phyloP scores from a whole-genome alignment of 2,329 filamentous ascomycete genomes.

The Botryosphaeria dothidea region DNA sequence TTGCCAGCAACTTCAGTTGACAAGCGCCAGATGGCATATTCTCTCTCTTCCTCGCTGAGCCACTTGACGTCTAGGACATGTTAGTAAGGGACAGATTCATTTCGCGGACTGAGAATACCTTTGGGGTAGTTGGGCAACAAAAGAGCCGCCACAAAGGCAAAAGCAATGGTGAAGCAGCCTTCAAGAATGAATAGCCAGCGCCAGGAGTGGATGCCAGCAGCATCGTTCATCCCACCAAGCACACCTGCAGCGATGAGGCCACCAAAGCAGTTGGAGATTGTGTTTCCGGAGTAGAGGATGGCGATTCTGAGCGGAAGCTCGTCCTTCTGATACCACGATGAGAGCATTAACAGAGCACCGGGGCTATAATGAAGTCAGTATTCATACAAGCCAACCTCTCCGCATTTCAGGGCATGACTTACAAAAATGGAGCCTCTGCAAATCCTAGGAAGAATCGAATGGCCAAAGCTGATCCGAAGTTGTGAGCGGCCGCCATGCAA shows the following conservation, averaged over 20 bases:
- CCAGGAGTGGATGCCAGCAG: constrained; percentile 36
- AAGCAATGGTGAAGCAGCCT: constrained; percentile 36
- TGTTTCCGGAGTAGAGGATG: constrained; percentile 53
- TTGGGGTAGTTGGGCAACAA: constrained; percentile 40
- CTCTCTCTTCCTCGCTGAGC: constrained; percentile 31
- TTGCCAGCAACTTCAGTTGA: constrained; percentile 61
- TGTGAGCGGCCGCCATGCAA: constrained; percentile 8
- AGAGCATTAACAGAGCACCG: constrained; percentile 52
- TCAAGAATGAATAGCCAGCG: constrained; percentile 38
- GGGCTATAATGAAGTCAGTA: constrained; percentile 24
- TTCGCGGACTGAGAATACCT: neutral
- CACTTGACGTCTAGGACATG: constrained; percentile 56
- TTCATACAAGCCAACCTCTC: neutral
- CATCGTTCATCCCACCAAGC: constrained; percentile 38
- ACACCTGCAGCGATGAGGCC: constrained; percentile 57
- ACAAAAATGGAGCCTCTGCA: constrained; percentile 18
- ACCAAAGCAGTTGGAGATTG: constrained; percentile 54
- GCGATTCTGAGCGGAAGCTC: constrained; percentile 54
- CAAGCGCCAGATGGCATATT: constrained; percentile 49
- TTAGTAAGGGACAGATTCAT: constrained; percentile 34
- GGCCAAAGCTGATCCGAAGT: neutral
- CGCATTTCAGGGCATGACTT: neutral
- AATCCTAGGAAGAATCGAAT: constrained; percentile 19
- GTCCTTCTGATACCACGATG: constrained; percentile 55
- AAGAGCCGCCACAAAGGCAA: constrained; percentile 35